Conservation (phyloP, 106 monocot species). For the Posidonia australis region DNA sequence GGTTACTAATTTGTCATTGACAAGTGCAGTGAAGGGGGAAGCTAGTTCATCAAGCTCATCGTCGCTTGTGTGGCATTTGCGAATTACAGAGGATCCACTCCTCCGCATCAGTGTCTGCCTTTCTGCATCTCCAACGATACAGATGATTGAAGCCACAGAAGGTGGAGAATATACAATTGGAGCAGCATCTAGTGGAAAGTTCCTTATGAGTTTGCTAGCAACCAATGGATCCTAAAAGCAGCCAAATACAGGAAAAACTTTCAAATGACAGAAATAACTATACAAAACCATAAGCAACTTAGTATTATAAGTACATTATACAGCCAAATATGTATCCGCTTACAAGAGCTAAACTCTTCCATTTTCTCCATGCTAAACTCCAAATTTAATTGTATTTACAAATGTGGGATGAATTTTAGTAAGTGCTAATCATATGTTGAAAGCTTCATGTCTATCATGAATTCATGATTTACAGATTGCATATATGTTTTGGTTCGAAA, state of each 20-base stretch:
- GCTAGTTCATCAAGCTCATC: slow-evolving; percentile 87
- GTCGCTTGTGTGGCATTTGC: slow-evolving; percentile 70
- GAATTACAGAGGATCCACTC: slow-evolving; percentile 42
- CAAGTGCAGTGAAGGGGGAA: slow-evolving; percentile 44
- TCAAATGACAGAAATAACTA: too few species aligned
- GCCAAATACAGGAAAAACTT: background rate
- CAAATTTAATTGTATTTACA: too few species aligned
- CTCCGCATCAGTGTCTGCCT: slow-evolving; percentile 12
- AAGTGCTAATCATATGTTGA: too few species aligned
- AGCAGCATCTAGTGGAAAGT: slow-evolving; percentile 43
- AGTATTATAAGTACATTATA: too few species aligned
- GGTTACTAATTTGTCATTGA: slow-evolving; percentile 15
- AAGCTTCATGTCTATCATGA: too few species aligned
- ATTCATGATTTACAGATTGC: too few species aligned
- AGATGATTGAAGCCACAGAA: slow-evolving; percentile 26
- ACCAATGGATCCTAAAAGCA: slow-evolving; percentile 30
- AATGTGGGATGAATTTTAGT: too few species aligned
- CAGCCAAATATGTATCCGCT: too few species aligned
- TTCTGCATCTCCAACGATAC: slow-evolving; percentile 32
- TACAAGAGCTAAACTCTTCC: too few species aligned
- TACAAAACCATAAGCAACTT: too few species aligned
- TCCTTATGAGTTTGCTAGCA: slow-evolving; percentile 22
- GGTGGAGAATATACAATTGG: slow-evolving; percentile 51
- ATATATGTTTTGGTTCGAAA: too few species aligned
- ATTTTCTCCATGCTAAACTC: too few species aligned